Evolutionary conservation across 176 grass and related monocot genomes (phyloP).

Genomic region (Oryza nivara): DNA sequence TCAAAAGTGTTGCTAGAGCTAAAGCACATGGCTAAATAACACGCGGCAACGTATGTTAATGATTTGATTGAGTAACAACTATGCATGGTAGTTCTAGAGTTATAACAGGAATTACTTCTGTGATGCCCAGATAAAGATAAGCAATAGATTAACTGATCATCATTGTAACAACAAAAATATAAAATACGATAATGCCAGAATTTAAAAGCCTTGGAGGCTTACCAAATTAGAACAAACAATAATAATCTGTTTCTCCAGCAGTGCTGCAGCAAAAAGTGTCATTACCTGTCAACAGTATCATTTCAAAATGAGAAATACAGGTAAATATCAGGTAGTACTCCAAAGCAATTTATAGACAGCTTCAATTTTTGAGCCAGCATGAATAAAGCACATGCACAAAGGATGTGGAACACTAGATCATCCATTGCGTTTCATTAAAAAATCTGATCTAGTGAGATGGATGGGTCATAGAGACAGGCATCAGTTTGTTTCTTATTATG

Average conservation of each 20-base stretch:
- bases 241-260: conserved; percentile 96
- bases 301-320: conserved; percentile 28
- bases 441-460: neutral
- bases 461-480: neutral
- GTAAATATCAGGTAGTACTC: conserved; percentile 4
- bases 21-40: neutral
- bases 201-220: neutral
- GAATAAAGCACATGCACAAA: conserved; percentile 11
- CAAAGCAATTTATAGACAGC: conserved; percentile 16
- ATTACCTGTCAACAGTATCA: conserved; percentile 71
- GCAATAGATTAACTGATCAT: neutral
- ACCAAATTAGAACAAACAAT: conserved; percentile 98
- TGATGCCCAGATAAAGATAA: neutral
- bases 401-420: neutral
- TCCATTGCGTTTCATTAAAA: neutral
- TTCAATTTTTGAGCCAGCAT: neutral
- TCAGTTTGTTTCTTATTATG: neutral
- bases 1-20: neutral
- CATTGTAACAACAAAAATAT: conserved; percentile 20
- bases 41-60: neutral
- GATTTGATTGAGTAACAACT: conserved; percentile 6
- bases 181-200: conserved; percentile 24
- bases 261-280: conserved; percentile 83
- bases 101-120: conserved; percentile 6
- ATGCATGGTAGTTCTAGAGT: conserved; percentile 6